These are phyloP conservation scores for Fremontodendron californicum DNA, from an alignment of 345 rosid genomes.

Conservation along the genomic window DNA sequence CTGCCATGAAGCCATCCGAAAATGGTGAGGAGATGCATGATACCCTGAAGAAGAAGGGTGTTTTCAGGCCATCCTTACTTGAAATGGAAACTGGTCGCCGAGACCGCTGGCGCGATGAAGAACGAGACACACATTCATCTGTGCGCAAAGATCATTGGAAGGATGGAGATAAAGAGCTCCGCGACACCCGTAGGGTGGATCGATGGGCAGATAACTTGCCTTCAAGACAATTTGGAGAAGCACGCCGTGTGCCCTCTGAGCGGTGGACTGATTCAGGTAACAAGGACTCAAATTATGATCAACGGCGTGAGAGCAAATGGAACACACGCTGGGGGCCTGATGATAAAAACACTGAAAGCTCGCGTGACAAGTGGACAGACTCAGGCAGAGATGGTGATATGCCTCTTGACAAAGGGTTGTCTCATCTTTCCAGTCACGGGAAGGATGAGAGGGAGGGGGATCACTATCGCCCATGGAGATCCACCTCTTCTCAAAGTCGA, in stretches of 20 bases:
- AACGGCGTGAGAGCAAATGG: constrained; percentile 98
- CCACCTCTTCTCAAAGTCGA: constrained; percentile 53
- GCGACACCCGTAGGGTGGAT: constrained; percentile 59
- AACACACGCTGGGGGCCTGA: constrained; percentile 96
- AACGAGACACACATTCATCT: no score
- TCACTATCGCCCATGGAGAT: constrained; percentile 74
- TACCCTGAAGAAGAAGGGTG: constrained; percentile 67
- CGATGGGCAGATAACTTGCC: constrained; percentile 69
- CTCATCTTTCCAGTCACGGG: constrained; percentile 46
- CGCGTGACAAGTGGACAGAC: constrained; percentile 54
- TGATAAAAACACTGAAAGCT: constrained; percentile 51
- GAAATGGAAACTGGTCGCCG: constrained; percentile 67
- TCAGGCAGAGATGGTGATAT: constrained; percentile 62
- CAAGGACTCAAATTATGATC: constrained; percentile 67
- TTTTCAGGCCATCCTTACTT: constrained; percentile 73
- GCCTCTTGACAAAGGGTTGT: no score
- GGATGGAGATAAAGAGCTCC: constrained; percentile 69
- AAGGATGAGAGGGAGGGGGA: constrained; percentile 70
- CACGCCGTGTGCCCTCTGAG: constrained; percentile 66
- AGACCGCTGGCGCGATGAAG: constrained; percentile 96
- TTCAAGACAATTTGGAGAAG: constrained; percentile 53
- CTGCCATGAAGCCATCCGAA: constrained; percentile 46
- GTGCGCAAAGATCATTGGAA: constrained; percentile 86
- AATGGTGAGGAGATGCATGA: constrained; percentile 59
- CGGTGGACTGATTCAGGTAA: no score